phyloP scores from a whole-genome alignment of 495 filamentous ascomycete genomes.

The Ramalina peruviana region DNA sequence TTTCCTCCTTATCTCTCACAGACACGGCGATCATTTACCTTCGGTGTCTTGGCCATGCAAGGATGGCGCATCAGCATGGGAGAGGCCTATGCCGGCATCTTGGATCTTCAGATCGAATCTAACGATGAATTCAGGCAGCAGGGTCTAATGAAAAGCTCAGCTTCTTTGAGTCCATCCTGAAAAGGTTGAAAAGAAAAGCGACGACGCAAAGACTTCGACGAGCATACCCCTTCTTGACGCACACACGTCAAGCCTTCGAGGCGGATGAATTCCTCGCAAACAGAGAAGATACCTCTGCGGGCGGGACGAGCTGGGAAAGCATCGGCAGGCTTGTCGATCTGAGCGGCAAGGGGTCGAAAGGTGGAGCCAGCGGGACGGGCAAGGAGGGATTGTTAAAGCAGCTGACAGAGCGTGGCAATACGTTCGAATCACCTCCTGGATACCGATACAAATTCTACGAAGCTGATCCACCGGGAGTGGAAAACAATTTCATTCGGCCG shows the following conservation, averaged over 20 bases:
- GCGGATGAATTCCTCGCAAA: conserved; percentile 82
- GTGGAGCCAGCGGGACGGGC: conserved; percentile 72
- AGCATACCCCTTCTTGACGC: no score
- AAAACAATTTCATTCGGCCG: no score
- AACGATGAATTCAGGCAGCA: conserved; percentile 44
- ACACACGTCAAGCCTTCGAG: conserved; percentile 31
- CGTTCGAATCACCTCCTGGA: no score
- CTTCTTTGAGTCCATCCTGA: conserved; percentile 53
- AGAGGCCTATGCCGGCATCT: conserved; percentile 77
- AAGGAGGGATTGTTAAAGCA: conserved; percentile 61
- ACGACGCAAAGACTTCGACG: no score
- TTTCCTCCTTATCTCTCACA: no score
- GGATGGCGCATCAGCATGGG: conserved; percentile 99
- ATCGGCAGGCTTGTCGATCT: conserved; percentile 94
- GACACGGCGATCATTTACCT: conserved; percentile 35
- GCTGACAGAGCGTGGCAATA: no score
- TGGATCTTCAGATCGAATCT: conserved; percentile 65
- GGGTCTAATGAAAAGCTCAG: conserved; percentile 57
- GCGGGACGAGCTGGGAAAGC: conserved; percentile 95
- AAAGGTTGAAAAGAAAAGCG: conserved; percentile 70
- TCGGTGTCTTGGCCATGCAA: conserved; percentile 95
- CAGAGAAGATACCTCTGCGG: conserved; percentile 80
- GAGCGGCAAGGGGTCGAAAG: conserved; percentile 78
- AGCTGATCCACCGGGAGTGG: no score
- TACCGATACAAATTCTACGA: no score